These are phyloP conservation scores for Globisporangium acanthophoron DNA, from an alignment of 352 stramenopile species.

Conservation along the genomic window DNA sequence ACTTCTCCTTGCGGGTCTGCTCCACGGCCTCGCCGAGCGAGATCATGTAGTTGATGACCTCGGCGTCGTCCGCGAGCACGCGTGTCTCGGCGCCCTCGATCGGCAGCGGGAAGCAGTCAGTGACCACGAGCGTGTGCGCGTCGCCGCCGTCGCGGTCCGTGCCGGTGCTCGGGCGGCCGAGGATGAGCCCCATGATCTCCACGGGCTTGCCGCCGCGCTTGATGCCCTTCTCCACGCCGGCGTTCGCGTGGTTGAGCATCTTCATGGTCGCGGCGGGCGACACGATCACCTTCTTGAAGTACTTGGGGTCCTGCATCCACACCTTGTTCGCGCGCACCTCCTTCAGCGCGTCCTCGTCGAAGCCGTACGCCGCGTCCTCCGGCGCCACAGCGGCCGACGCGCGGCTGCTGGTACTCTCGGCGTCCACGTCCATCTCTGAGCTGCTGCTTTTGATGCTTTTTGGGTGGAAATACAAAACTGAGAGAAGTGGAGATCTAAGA, in stretches of 20 bases:
- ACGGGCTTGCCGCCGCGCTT: conserved; percentile 93
- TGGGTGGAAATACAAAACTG: too few species aligned
- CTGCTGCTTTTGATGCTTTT: background rate
- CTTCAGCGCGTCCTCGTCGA: conserved; percentile 82
- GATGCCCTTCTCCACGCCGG: conserved; percentile 98
- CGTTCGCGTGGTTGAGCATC: conserved; percentile 98
- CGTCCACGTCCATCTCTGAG: conserved; percentile 8
- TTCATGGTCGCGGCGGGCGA: conserved; percentile 93
- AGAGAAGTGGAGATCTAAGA: too few species aligned
- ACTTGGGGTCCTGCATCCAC: conserved; percentile 91
- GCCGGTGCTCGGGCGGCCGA: conserved; percentile 88
- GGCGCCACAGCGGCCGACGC: conserved; percentile 14
- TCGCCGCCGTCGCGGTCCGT: conserved; percentile 85
- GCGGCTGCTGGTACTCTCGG: conserved; percentile 1
- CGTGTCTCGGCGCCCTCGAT: conserved; percentile 95
- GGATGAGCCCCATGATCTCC: conserved; percentile 99
- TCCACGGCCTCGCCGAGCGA: conserved; percentile 94
- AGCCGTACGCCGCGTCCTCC: conserved; percentile 69
- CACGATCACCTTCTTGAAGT: conserved; percentile 95
- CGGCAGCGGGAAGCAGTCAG: conserved; percentile 97
- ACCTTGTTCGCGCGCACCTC: conserved; percentile 85
- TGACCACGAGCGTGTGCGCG: conserved; percentile 93
- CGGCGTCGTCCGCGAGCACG: conserved; percentile 95
- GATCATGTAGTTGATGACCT: conserved; percentile 99
- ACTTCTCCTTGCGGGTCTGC: conserved; percentile 93